These are phyloP conservation scores for Trematosphaeria pertusa DNA, from an alignment of 2,329 filamentous ascomycete species.

Conservation along the genomic window DNA sequence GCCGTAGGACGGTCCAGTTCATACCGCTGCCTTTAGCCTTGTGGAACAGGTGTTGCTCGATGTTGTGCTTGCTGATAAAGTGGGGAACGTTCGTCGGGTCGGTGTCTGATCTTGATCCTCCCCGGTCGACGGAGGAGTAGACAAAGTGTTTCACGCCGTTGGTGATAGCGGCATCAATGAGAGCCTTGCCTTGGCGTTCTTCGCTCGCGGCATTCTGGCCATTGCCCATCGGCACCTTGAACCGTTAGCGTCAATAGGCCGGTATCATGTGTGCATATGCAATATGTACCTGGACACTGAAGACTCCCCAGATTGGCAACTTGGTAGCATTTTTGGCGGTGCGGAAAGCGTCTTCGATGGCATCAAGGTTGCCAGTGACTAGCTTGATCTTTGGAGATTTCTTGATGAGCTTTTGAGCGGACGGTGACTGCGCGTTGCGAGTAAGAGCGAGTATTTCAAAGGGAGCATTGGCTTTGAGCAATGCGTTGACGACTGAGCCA, in stretches of 20 bases:
- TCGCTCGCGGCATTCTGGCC: constrained; percentile 21
- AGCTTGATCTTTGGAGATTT: constrained; percentile 59
- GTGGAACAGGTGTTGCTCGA: constrained; percentile 64
- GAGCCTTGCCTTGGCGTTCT: constrained; percentile 46
- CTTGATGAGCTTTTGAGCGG: constrained; percentile 56
- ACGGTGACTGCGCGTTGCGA: constrained; percentile 56
- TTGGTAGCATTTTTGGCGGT: constrained; percentile 46
- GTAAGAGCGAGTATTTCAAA: constrained; percentile 65
- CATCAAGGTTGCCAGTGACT: constrained; percentile 62
- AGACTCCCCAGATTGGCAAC: constrained; percentile 40
- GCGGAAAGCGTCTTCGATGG: constrained; percentile 58
- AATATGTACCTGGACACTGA: constrained; percentile 34
- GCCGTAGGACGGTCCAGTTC: constrained; percentile 66
- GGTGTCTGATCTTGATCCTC: constrained; percentile 51
- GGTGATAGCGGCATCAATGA: constrained; percentile 42
- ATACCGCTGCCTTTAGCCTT: constrained; percentile 51
- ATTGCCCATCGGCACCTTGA: constrained; percentile 13
- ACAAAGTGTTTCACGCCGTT: constrained; percentile 46
- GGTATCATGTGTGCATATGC: neutral
- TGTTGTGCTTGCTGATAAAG: constrained; percentile 65
- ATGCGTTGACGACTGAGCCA: constrained; percentile 48
- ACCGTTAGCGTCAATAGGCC: neutral
- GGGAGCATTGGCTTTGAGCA: constrained; percentile 42
- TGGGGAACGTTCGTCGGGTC: constrained; percentile 65
- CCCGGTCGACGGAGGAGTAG: constrained; percentile 47